A percentile compares a stretch with the other conserved stretches of the same genome.
phyloP scores from a whole-genome alignment of 2,329 filamentous ascomycete species.

The Dactylellina cionopaga region DNA sequence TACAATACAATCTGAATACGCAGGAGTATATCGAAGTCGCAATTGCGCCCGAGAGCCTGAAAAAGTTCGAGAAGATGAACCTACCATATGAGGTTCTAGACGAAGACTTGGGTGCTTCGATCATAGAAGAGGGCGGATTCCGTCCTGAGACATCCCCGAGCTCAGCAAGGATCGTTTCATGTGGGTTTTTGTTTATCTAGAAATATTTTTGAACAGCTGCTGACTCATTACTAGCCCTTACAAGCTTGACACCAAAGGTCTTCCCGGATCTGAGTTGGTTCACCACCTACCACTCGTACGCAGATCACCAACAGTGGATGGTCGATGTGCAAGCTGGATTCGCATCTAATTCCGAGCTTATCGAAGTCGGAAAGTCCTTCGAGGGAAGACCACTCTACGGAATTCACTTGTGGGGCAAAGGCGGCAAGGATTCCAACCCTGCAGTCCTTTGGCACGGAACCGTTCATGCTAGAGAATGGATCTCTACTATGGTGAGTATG shows the following conservation, averaged over 20 bases:
- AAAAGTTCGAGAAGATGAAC: constrained; percentile 35
- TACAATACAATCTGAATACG: constrained; percentile 34
- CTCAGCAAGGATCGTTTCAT: constrained; percentile 11
- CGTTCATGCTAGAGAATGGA: constrained; percentile 72
- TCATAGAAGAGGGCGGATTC: constrained; percentile 30
- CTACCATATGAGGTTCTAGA: constrained; percentile 18
- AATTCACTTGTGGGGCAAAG: constrained; percentile 65
- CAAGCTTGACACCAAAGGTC: neutral
- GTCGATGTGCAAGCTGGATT: constrained; percentile 64
- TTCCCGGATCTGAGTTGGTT: constrained; percentile 62
- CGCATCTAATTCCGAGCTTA: constrained; percentile 64
- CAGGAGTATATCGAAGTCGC: constrained; percentile 35
- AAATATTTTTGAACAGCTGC: neutral
- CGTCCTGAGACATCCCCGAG: too few relatives aligned
- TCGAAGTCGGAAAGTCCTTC: constrained; percentile 65
- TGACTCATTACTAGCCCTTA: neutral
- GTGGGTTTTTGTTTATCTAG: constrained; percentile 2
- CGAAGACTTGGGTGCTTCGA: constrained; percentile 29
- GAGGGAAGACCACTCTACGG: constrained; percentile 63
- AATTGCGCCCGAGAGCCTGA: constrained; percentile 26
- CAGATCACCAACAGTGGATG: constrained; percentile 66
- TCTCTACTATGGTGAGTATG: constrained; percentile 62
- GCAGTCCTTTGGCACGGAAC: constrained; percentile 69
- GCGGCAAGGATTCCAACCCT: constrained; percentile 56
- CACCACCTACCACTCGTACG: constrained; percentile 66